phyloP scores from a whole-genome alignment of 164 flowering plant species.

The Magnolia officinalis region DNA sequence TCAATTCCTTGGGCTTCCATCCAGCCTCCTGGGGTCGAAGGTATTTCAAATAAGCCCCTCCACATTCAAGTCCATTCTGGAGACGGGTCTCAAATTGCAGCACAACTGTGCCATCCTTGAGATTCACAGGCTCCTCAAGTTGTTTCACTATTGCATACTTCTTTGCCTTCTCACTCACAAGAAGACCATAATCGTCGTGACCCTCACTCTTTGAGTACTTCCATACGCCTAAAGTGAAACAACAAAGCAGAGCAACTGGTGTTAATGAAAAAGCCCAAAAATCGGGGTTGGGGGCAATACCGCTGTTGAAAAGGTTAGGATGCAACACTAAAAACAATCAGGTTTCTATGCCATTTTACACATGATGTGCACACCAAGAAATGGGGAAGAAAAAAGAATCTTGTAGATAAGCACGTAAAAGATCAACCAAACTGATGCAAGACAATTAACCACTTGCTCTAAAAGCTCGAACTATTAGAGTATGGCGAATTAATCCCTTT shows the following conservation, averaged over 20 bases:
- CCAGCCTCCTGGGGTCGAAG: slow-evolving; percentile 98
- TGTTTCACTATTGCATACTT: slow-evolving; percentile 94
- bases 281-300: not conserved
- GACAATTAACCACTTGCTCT: no score
- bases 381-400: not conserved
- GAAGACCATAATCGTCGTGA: slow-evolving; percentile 96
- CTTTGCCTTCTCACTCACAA: slow-evolving; percentile 89
- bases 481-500: no score
- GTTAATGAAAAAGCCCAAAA: not conserved
- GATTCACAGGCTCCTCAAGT: slow-evolving; percentile 56
- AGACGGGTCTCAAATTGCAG: slow-evolving; percentile 91
- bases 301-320: not conserved
- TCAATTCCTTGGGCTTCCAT: slow-evolving; percentile 83
- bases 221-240: slow-evolving; percentile 70
- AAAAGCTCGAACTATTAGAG: no score
- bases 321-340: not conserved
- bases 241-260: not conserved
- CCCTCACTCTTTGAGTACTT: slow-evolving; percentile 90
- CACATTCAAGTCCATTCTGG: slow-evolving; percentile 95
- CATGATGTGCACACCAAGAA: not conserved
- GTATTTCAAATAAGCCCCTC: slow-evolving; percentile 93
- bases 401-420: not conserved
- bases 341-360: not conserved
- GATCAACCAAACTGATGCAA: not conserved
- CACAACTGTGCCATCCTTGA: slow-evolving; percentile 65